Base-by-base conservation (phyloP, 768 basidiomycete species). In the Hortiboletus flavorubellus region DNA sequence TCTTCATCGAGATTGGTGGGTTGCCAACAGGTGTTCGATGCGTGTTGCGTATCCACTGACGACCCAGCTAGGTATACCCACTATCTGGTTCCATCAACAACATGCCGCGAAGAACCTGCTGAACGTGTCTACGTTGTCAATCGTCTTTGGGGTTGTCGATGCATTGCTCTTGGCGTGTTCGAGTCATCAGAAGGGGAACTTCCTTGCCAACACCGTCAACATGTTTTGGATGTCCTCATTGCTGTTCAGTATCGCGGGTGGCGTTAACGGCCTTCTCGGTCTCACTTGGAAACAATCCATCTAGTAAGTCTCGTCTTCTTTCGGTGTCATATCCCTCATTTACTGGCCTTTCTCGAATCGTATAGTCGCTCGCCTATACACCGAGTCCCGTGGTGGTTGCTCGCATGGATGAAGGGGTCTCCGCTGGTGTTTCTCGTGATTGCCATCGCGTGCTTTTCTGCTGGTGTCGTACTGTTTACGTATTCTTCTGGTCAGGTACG, bases 331-430 rank as follows among this genome's bases (percentile, higher is more conserved):
- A 34, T 18, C 42, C 0, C 34, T 26, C 14, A 2, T 38, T 49
- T 53, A 50, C 54, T 59, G 35, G 59, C 2, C 8, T 45, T 16
- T 0, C 26, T 44, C 42, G 44, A 9, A 41, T 23, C 10, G 11
- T 39, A 39, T 34, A 61, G 79, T 58, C 80, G 79, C 34, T 81
- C 80, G 2, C 79, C 80, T 26, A 66, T 76, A 18, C 76, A 81
- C 49, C 75, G 78, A 34, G 79, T 81, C 12, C 80, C 79, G 6
- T 80, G 79, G 80, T 80, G 80, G 80, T 68, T 81, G 15, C 64
- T 80, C 21, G 85, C 87, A 59, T 92, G 87, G 87, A 90, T 91
- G 74, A 91, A 91, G 65, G 78, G 88, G 12, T 89, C 87, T 2
- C 89, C 90, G 9, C 77, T 92, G 34, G 85, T 91, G 51, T 90